Conservation (phyloP, 176 grass and related monocot species). For the maize (Zea mays) region Zm-B73-REFERENCE-NAM-5.0 NC_050096.1:296122001-296122500, state of each 20-base stretch:
- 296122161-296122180: not conserved
- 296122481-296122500: no score
- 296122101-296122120: slow-evolving; percentile 42
- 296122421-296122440: no score
- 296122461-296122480: no score
- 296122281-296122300: not conserved
- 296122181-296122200: not conserved
- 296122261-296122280: not conserved
- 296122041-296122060: not conserved
- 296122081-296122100: slow-evolving; percentile 13
- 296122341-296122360: not conserved
- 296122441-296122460: no score
- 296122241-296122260: not conserved
- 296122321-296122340: not conserved
- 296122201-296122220: not conserved
- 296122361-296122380: not conserved
- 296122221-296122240: not conserved
- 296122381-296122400: no score
- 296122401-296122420: no score
- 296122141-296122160: slow-evolving; percentile 59
- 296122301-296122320: not conserved
- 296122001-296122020: not conserved
- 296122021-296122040: not conserved
- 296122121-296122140: slow-evolving; percentile 64
- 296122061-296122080: slow-evolving; percentile 5